A percentile compares a stretch with the other conserved stretches of the same genome.
These are phyloP conservation scores for Paramecium octaurelia DNA, from an alignment of 73 alveolate genomes.

Conservation along the genomic window DNA sequence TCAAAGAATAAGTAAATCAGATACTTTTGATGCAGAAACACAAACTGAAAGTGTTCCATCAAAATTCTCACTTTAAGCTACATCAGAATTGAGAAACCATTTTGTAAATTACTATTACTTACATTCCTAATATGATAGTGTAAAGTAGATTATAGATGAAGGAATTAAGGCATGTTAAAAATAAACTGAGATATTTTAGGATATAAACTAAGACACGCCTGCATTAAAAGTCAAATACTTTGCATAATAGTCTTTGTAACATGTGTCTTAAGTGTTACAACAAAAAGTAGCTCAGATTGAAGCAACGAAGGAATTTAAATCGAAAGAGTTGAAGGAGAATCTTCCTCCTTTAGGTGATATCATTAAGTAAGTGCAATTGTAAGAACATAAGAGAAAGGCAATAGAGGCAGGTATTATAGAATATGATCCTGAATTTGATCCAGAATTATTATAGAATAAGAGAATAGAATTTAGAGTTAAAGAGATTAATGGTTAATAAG, in stretches of 20 bases:
- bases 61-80: not conserved
- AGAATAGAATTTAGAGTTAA: conserved; percentile 18
- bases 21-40: not conserved
- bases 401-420: conserved; percentile 37
- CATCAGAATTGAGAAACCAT: not conserved
- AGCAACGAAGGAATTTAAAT: not conserved
- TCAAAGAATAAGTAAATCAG: not conserved
- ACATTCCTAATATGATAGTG: not conserved
- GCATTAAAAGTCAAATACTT: not conserved
- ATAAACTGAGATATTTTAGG: not conserved
- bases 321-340: not conserved
- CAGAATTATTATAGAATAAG: not conserved
- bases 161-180: not conserved
- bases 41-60: not conserved
- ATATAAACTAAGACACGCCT: not conserved
- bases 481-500: not conserved
- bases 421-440: conserved; percentile 46
- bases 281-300: not conserved
- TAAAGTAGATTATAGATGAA: not conserved
- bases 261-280: not conserved
- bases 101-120: conserved; percentile 9
- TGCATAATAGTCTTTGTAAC: not conserved
- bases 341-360: conserved; percentile 8
- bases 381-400: not conserved
- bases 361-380: not conserved